Percentiles rank a stretch among this genome's conserved stretches.
Conservation (phyloP, 495 filamentous ascomycete genomes). For the Hypoxylon lienhwacheense region DNA sequence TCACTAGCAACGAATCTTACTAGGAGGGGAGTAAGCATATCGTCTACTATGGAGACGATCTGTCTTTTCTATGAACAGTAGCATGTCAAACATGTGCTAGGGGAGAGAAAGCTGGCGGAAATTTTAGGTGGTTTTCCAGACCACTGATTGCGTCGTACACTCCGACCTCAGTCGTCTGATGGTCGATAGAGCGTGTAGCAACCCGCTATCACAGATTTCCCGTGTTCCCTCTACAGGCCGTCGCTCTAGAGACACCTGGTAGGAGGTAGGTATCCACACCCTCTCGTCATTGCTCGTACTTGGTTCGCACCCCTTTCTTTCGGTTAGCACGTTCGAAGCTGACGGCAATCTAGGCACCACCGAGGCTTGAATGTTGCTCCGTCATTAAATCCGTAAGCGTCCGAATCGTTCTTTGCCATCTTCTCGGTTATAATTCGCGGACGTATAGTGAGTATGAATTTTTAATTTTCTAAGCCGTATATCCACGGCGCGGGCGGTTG, state of each 20-base stretch:
- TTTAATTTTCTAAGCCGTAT: neutral
- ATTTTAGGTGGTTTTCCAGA: conserved; percentile 2
- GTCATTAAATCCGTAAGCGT: neutral
- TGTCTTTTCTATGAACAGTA: conserved; percentile 2
- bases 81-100: neutral
- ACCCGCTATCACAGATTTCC: neutral
- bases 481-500: neutral
- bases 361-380: neutral
- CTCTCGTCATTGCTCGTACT: conserved; percentile 5
- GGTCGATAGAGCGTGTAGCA: conserved; percentile 8
- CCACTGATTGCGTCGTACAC: conserved; percentile 12
- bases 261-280: no score
- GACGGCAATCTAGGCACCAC: neutral
- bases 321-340: conserved; percentile 6
- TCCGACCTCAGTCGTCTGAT: conserved; percentile 16
- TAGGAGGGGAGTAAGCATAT: conserved; percentile 21
- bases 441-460: neutral
- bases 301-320: neutral
- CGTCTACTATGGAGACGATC: neutral
- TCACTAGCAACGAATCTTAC: conserved; percentile 9
- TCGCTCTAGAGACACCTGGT: no score
- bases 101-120: neutral
- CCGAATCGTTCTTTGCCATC: neutral
- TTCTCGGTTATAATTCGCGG: neutral
- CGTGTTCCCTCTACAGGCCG: no score